Evolutionary conservation across 257 asterid species (phyloP).

Genomic region (Thymus mandschuricus): DNA sequence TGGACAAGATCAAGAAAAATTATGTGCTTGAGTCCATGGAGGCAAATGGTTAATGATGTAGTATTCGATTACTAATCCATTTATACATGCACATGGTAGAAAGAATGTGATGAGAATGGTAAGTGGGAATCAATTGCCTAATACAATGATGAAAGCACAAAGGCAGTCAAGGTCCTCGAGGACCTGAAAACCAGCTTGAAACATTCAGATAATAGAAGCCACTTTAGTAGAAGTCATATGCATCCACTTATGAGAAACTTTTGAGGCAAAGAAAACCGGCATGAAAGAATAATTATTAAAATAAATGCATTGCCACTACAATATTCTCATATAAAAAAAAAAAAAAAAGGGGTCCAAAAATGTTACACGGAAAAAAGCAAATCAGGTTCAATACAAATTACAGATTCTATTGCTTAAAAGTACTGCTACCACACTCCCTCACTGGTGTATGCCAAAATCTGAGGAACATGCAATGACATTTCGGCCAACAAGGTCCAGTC

Average conservation of each 20-base stretch:
- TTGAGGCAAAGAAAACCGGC: not conserved
- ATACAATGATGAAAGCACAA: not conserved
- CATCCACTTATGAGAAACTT: not conserved
- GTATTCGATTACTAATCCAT: not conserved
- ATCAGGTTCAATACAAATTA: constrained; percentile 5
- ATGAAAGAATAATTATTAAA: not conserved
- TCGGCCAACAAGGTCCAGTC: constrained; percentile 19
- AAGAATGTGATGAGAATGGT: constrained; percentile 14
- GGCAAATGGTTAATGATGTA: constrained; percentile 14
- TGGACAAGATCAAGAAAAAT: constrained; percentile 14
- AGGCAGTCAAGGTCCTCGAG: not conserved
- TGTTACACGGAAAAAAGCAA: constrained; percentile 4
- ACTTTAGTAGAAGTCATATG: not conserved
- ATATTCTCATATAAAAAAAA: not conserved
- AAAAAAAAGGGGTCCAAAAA: constrained; percentile 1
- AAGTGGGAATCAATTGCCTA: constrained; percentile 7
- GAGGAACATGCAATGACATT: constrained; percentile 19
- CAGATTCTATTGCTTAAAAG: constrained; percentile 6
- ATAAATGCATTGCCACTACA: constrained; percentile 11
- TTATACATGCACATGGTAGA: constrained; percentile 15
- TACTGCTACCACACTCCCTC: not conserved
- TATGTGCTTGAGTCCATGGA: not conserved
- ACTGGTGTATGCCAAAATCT: constrained; percentile 8
- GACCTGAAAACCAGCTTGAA: not conserved
- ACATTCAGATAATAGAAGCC: constrained; percentile 21